These are phyloP conservation scores for Wickerhamomyces bovis DNA, from an alignment of 805 yeast species.

Conservation along the genomic window DNA sequence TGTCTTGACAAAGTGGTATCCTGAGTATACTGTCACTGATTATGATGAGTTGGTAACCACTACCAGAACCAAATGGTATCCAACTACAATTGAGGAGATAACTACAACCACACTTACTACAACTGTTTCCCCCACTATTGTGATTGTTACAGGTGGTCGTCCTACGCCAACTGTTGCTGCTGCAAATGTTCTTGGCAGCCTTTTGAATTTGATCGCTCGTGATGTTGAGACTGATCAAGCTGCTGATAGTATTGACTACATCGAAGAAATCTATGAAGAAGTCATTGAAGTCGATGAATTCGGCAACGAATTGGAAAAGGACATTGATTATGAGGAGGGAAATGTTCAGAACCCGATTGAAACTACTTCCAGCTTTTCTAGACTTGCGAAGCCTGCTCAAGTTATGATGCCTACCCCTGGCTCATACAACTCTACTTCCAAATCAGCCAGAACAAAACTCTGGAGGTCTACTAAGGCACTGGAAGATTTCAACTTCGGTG, in stretches of 20 bases:
- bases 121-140: conserved; percentile 7
- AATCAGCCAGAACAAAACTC: neutral
- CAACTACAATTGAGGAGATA: conserved; percentile 15
- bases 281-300: neutral
- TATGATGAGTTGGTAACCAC: conserved; percentile 18
- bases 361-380: neutral
- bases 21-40: conserved; percentile 21
- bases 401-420: neutral
- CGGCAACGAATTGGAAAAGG: neutral
- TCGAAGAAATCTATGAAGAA: conserved; percentile 3
- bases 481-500: neutral
- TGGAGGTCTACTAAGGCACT: neutral
- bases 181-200: neutral
- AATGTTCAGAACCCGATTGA: neutral
- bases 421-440: neutral
- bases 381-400: neutral
- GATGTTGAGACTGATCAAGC: neutral
- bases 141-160: conserved; percentile 10
- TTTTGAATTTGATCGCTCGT: conserved; percentile 3
- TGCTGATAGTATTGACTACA: neutral
- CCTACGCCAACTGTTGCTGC: conserved; percentile 10
- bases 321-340: neutral
- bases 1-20: conserved; percentile 17
- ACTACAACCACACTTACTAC: conserved; percentile 8
- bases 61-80: conserved; percentile 20